Evolutionary conservation across 2,329 filamentous ascomycete species (phyloP).

Genomic region (Tolypocladium amazonense): DNA sequence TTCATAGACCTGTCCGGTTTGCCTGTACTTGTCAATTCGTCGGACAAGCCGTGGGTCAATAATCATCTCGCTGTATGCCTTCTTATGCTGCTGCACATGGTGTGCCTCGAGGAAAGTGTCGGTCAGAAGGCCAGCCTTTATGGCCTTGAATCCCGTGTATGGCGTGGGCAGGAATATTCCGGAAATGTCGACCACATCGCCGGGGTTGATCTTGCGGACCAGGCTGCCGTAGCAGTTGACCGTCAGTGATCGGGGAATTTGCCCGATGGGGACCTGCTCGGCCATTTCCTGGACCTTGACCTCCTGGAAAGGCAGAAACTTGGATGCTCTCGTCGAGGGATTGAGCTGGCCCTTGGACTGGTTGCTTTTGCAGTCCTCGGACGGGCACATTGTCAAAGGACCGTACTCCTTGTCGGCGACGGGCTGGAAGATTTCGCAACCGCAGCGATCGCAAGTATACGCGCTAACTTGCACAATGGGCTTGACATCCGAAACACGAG

Average conservation of each 20-base stretch:
- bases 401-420: constrained; percentile 84
- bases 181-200: constrained; percentile 86
- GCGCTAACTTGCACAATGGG: constrained; percentile 95
- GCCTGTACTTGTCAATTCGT: constrained; percentile 75
- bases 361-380: constrained; percentile 79
- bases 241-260: constrained; percentile 87
- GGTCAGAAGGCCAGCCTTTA: constrained; percentile 88
- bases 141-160: constrained; percentile 98
- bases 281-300: constrained; percentile 98
- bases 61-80: constrained; percentile 87
- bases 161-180: constrained; percentile 95
- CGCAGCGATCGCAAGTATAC: constrained; percentile 94
- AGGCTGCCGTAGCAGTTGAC: constrained; percentile 81
- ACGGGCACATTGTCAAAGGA: constrained; percentile 78
- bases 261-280: constrained; percentile 96
- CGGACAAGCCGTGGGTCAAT: constrained; percentile 71
- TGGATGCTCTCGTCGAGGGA: constrained; percentile 89
- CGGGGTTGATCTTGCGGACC: constrained; percentile 80
- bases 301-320: constrained; percentile 96
- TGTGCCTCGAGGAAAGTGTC: constrained; percentile 97
- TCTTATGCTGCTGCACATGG: constrained; percentile 90
- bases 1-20: constrained; percentile 88
- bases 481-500: constrained; percentile 94
- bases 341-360: constrained; percentile 90
- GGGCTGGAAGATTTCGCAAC: constrained; percentile 95